These are phyloP conservation scores for Paramarasmius palmivorus DNA, from an alignment of 1,284 basidiomycete species.

Conservation along the genomic window DNA sequence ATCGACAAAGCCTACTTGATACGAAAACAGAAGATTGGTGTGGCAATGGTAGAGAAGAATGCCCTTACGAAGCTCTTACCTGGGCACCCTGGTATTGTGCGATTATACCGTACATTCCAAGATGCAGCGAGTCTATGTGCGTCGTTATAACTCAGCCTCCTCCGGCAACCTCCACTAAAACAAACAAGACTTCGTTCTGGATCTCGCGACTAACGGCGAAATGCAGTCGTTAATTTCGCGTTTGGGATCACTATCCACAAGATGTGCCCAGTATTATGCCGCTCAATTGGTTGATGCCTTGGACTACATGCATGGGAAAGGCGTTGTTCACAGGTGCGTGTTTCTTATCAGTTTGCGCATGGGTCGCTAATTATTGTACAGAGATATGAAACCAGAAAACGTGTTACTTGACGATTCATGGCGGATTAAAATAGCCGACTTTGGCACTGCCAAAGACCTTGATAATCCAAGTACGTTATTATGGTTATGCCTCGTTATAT, in stretches of 20 bases:
- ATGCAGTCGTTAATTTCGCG: conserved; percentile 78
- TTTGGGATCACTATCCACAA: conserved; percentile 79
- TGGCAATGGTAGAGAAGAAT: conserved; percentile 67
- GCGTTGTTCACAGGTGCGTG: conserved; percentile 81
- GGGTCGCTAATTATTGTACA: conserved; percentile 24
- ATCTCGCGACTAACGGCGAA: conserved; percentile 89
- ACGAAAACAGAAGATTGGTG: conserved; percentile 64
- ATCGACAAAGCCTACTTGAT: conserved; percentile 76
- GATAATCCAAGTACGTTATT: conserved; percentile 50
- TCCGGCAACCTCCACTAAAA: background rate
- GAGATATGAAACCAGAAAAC: conserved; percentile 92
- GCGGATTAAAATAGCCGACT: conserved; percentile 94
- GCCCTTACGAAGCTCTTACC: conserved; percentile 58
- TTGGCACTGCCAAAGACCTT: conserved; percentile 92
- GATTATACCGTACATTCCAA: conserved; percentile 82
- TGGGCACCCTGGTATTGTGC: conserved; percentile 82
- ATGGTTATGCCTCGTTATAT: conserved; percentile 14
- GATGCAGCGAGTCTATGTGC: conserved; percentile 83
- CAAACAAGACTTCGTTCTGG: conserved; percentile 82
- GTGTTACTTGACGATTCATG: conserved; percentile 84
- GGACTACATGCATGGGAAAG: conserved; percentile 86
- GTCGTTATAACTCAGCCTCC: conserved; percentile 28
- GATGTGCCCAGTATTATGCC: conserved; percentile 79
- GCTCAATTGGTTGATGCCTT: conserved; percentile 89
- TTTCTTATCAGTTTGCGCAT: conserved; percentile 6